Evolutionary conservation across 2,329 filamentous ascomycete species (phyloP), one percentile per base, ranked within the genome.

Genomic region (Pseudogymnoascus sp.): DNA sequence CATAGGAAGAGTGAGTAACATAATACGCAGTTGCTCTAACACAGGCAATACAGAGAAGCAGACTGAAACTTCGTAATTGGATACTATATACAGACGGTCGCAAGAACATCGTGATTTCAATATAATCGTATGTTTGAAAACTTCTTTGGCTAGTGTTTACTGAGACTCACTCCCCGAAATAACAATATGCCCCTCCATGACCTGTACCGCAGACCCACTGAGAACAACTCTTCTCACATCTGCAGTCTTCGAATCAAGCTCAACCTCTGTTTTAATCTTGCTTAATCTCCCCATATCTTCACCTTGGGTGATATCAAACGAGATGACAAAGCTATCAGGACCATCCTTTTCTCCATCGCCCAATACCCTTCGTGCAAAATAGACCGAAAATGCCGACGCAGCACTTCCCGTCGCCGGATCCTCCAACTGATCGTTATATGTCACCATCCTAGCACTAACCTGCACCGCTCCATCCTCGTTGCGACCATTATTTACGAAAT

Each of bases 381-480:
- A 86, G 60, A 77, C 74, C 18, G 76, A 75, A 65, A 89, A 70
- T 6, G 80, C 80, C 68, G 79, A 79, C 4, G 85, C 83, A 30
- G 85, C 84, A 62, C 81, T 85, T 0, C 86, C 86, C 0, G 83
- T 86, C 0, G 81, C 83, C 2, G 83, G 79, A 67, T 89, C 86
- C 68, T 86, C 81, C 16, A 81, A 68, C 1, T 67, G 67, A 0
- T 69, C 66, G 7, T 28, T 16, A 18, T 54, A 1, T 62, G 75
- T 74, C 12, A 89, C 77, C 84, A 90, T 86, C 57, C 87, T 77
- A 8, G 85, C 80, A 59, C 83, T 77, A 20, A 89, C 67, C 32
- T 66, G 68, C 32, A 68, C 54, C 64, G 58, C 64, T 2, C 63
- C 67, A 18, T 58, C 64, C 12, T 70, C 70, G 6, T 68, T 69